Evolutionary conservation across 2,329 filamentous ascomycete species (phyloP).

Genomic region (Fusarium tricinctum): DNA sequence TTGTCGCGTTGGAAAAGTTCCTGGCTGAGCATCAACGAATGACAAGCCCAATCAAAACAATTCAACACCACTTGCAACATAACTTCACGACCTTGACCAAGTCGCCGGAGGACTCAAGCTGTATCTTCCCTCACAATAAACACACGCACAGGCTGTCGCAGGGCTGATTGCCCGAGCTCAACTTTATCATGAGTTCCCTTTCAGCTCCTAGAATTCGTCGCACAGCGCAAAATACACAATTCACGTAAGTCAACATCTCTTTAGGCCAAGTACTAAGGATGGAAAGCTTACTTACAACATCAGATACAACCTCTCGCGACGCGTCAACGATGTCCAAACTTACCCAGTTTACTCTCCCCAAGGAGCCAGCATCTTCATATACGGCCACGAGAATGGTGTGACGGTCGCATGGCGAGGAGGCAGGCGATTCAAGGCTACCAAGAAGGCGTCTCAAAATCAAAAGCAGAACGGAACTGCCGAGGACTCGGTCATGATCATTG

Average conservation of each 20-base stretch:
- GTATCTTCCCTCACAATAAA: background rate
- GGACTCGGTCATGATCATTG: conserved; percentile 72
- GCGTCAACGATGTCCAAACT: conserved; percentile 70
- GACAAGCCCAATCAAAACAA: conserved; percentile 17
- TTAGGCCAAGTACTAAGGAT: background rate
- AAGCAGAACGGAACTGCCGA: conserved; percentile 67
- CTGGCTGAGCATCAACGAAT: conserved; percentile 23
- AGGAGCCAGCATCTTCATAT: conserved; percentile 73
- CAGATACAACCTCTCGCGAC: conserved; percentile 72
- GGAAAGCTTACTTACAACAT: conserved; percentile 9
- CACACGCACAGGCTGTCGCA: background rate
- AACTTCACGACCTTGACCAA: background rate
- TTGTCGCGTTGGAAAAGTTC: conserved; percentile 51
- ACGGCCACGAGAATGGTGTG: conserved; percentile 74
- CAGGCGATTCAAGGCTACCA: conserved; percentile 66
- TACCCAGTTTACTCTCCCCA: conserved; percentile 74
- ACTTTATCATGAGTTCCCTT: conserved; percentile 52
- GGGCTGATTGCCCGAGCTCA: conserved; percentile 46
- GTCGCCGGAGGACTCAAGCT: background rate
- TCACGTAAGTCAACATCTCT: conserved; percentile 57
- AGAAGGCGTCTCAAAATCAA: conserved; percentile 55
- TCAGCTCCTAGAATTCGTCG: conserved; percentile 60
- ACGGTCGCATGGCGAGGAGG: conserved; percentile 74
- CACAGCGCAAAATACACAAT: conserved; percentile 64
- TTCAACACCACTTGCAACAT: conserved; percentile 3